Percentiles rank a stretch among this genome's conserved stretches.
These are phyloP conservation scores for Camellia japonica DNA, from an alignment of 148 eudicot genomes.

Conservation along the genomic window DNA sequence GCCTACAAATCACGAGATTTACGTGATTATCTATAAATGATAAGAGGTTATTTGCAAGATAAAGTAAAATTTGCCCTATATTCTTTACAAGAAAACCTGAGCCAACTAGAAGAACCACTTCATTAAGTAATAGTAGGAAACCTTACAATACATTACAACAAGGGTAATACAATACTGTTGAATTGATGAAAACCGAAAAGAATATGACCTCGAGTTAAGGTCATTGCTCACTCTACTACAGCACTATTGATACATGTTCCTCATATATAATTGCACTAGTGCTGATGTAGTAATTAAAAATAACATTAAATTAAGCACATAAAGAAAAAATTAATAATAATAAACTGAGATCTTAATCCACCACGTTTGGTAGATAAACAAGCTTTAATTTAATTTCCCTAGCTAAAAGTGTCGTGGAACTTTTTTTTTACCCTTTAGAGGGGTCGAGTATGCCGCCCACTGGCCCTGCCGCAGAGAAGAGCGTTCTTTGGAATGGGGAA, in stretches of 20 bases:
- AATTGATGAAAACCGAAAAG: conserved; percentile 15
- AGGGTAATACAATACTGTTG: not conserved
- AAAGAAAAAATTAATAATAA: conserved; percentile 9
- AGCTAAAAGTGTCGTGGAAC: not conserved
- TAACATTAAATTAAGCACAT: conserved; percentile 6
- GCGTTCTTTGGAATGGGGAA: conserved; percentile 87
- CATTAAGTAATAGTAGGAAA: not conserved
- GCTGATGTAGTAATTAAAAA: conserved; percentile 47
- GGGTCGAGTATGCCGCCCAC: conserved; percentile 75
- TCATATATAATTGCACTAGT: conserved; percentile 10
- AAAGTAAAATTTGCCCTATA: no score
- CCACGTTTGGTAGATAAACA: conserved; percentile 21
- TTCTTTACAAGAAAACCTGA: no score
- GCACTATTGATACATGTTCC: not conserved
- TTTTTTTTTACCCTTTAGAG: conserved; percentile 21
- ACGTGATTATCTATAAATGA: no score
- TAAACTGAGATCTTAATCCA: conserved; percentile 16
- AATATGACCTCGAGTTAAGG: conserved; percentile 87
- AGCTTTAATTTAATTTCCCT: not conserved
- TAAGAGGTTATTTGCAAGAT: no score
- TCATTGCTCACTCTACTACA: conserved; percentile 21
- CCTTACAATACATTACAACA: no score
- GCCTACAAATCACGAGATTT: no score
- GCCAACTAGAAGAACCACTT: not conserved
- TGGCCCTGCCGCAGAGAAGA: conserved; percentile 83